These are phyloP conservation scores for Paramecium sonneborni DNA, from an alignment of 73 alveolate genomes.

Conservation along the genomic window DNA sequence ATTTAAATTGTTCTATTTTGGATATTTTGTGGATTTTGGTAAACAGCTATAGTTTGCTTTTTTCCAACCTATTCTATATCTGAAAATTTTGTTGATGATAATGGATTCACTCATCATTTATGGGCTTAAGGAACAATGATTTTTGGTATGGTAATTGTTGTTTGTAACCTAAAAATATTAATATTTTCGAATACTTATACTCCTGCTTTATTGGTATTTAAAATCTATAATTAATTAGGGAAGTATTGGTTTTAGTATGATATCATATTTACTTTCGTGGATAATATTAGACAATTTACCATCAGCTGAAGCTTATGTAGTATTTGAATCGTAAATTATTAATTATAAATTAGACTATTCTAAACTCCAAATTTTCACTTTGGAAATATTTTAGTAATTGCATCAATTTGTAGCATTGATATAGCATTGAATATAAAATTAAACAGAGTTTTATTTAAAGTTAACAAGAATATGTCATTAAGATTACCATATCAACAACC, in stretches of 20 bases:
- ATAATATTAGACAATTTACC: slow-evolving; percentile 44
- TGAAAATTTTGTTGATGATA: slow-evolving; percentile 35
- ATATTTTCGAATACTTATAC: slow-evolving; percentile 77
- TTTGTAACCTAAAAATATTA: slow-evolving; percentile 89
- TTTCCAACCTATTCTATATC: slow-evolving; percentile 44
- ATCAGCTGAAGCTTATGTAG: slow-evolving; percentile 50
- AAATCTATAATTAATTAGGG: neutral
- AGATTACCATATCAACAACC: neutral
- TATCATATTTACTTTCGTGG: slow-evolving; percentile 57
- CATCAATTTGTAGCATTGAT: slow-evolving; percentile 10
- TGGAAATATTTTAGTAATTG: slow-evolving; percentile 61
- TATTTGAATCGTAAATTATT: slow-evolving; percentile 23
- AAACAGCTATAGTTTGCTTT: slow-evolving; percentile 57
- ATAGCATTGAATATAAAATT: slow-evolving; percentile 24
- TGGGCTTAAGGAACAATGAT: slow-evolving; percentile 87
- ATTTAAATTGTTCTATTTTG: slow-evolving; percentile 41
- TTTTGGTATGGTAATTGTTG: slow-evolving; percentile 87
- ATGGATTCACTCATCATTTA: slow-evolving; percentile 36
- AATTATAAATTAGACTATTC: slow-evolving; percentile 19
- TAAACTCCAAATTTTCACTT: slow-evolving; percentile 61
- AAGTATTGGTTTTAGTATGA: slow-evolving; percentile 39
- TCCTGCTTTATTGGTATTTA: slow-evolving; percentile 52
- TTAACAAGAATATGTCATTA: neutral
- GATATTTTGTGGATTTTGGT: slow-evolving; percentile 49
- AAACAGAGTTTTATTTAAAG: neutral